phyloP scores from a whole-genome alignment of 306 rosid genomes.

The peach (Prunus persica) region Prunus_persica_NCBIv2 NC_034013.1:12982501-12983000 shows the following conservation, averaged over 20 bases:
- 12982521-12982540: too few species aligned
- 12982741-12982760: background rate
- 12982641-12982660: too few species aligned
- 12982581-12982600: too few species aligned
- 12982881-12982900: background rate
- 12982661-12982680: too few species aligned
- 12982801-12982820: background rate
- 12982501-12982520: too few species aligned
- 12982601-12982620: rapidly evolving
- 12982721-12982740: background rate
- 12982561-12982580: too few species aligned
- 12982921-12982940: too few species aligned
- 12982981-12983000: background rate
- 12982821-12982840: background rate
- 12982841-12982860: background rate
- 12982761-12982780: background rate
- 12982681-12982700: background rate
- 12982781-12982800: too few species aligned
- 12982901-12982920: background rate
- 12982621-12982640: too few species aligned
- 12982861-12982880: background rate
- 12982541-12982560: too few species aligned
- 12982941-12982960: background rate
- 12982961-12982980: background rate
- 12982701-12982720: background rate